Evolutionary conservation across 225 moss, liverwort and hornwort genomes (phyloP).

Genomic region (Physcomitrellopsis africana): DNA sequence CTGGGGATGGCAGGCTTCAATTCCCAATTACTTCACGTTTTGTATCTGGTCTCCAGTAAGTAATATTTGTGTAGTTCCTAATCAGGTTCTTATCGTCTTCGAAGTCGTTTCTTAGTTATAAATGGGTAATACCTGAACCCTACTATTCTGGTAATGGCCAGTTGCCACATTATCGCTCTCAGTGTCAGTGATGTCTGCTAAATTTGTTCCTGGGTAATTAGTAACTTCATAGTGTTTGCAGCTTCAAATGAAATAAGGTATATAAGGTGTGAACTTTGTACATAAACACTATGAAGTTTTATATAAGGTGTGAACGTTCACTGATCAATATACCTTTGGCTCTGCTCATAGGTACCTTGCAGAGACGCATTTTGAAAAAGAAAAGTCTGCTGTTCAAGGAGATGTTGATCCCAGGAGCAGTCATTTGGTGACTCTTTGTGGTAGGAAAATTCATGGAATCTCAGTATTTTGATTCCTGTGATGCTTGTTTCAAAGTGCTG

Average conservation of each 20-base stretch:
- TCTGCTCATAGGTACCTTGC: conserved; percentile 76
- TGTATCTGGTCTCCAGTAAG: conserved; percentile 79
- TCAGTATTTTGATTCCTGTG: not conserved
- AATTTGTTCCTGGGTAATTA: not conserved
- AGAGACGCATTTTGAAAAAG: conserved; percentile 68
- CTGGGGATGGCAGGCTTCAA: conserved; percentile 53
- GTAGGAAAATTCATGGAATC: conserved; percentile 44
- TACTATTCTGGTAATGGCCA: too few species aligned
- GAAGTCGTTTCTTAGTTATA: too few species aligned
- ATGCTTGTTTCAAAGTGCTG: not conserved
- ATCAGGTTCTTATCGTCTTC: not conserved
- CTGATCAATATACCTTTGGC: conserved; percentile 4
- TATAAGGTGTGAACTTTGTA: too few species aligned
- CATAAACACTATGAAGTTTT: not conserved
- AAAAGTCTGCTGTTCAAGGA: conserved; percentile 37
- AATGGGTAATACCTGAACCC: too few species aligned
- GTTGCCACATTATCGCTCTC: not conserved
- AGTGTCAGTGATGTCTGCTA: conserved; percentile 14
- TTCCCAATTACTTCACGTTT: conserved; percentile 78
- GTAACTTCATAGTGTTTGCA: not conserved
- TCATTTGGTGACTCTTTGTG: conserved; percentile 65
- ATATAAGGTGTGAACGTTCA: conserved; percentile 5
- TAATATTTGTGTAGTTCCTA: conserved; percentile 3
- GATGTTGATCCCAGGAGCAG: conserved; percentile 50
- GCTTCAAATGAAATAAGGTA: not conserved